A percentile compares a stretch with the other conserved stretches of the same genome.
Conservation (phyloP, 2,329 filamentous ascomycete genomes). For the Ceratocystis colombiana region DNA sequence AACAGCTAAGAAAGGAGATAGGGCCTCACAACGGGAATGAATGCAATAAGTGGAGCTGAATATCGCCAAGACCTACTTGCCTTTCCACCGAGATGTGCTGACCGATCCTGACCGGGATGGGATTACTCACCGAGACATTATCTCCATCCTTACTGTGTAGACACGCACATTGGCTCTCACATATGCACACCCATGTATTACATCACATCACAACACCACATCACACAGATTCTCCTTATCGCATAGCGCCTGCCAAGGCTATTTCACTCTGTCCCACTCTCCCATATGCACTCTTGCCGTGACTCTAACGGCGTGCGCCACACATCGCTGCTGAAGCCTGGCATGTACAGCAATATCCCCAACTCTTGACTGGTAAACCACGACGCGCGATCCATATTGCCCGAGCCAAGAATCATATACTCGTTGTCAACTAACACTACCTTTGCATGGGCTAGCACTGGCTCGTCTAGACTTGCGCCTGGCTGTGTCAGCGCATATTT, state of each 20-base stretch:
- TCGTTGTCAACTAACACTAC: constrained; percentile 61
- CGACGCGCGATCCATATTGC: constrained; percentile 75
- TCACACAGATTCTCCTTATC: not conserved
- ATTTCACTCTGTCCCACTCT: not conserved
- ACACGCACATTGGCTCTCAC: not conserved
- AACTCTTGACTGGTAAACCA: constrained; percentile 83
- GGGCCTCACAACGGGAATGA: not conserved
- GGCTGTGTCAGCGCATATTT: constrained; percentile 28
- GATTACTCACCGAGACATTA: not conserved
- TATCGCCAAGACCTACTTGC: not conserved
- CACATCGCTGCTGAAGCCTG: constrained; percentile 33
- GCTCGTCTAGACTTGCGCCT: constrained; percentile 40
- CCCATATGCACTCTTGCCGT: constrained; percentile 29
- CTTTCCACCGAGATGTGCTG: not conserved
- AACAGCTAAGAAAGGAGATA: not conserved
- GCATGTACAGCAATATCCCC: constrained; percentile 50
- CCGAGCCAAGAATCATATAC: constrained; percentile 62
- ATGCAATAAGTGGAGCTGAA: not conserved
- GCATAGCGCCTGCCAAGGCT: not conserved
- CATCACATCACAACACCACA: not conserved
- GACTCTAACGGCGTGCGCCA: constrained; percentile 36
- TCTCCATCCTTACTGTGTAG: not conserved
- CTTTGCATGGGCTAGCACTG: constrained; percentile 68
- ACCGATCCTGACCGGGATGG: not conserved
- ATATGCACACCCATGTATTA: not conserved